Base-by-base conservation (phyloP, 106 monocot genomes). In the Xerophyta viscosa region DNA sequence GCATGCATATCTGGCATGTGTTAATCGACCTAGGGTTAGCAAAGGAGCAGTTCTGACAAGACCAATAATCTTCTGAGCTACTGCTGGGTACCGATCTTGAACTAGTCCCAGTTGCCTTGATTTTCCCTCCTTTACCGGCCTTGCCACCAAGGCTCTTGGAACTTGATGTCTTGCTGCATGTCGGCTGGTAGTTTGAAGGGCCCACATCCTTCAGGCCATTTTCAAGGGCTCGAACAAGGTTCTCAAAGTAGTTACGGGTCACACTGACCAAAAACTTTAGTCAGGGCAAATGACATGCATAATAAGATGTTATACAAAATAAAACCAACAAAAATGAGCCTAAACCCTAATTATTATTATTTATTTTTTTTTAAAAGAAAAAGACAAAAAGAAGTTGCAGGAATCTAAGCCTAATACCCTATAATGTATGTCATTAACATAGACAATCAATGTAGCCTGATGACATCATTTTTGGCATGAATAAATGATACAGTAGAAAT, bases 11-110 rank as follows among this genome's bases (percentile, higher is more conserved):
- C 39, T 65, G 69, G 31, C 91, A 91, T 17, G 54, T 54, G 25
- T 52, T 64, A 29, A 55, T 37, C 5, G 74, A 56, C 4, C 31
- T 73, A 4, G 65, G 52, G 61, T 87, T 83, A 3, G 73, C 71
- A 30, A 27, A 92, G 27, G 82, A 87, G 56, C 87, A 87, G 30
- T 74, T 66, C 10, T 80, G 83, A 22, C 92, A 92, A 0, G 77
- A 68, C 79, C 92, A 87, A 19, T 72, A 52, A 41, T 78, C 79
- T 3, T 92, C 83, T 6, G 57, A 36, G 57, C 28, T 56, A 23
- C 62, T 42, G n/a, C 52, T 54, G 2, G 64, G 41, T 15, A 41
- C 71, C 6, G 62, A 61, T 56, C 48, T 60, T 18, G 68, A 82
- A 48, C 64, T 68, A 29, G 65, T 54, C 47, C 50, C 68, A 4